These are phyloP conservation scores for Camelina hispida DNA, from an alignment of 345 rosid genomes.

Conservation along the genomic window DNA sequence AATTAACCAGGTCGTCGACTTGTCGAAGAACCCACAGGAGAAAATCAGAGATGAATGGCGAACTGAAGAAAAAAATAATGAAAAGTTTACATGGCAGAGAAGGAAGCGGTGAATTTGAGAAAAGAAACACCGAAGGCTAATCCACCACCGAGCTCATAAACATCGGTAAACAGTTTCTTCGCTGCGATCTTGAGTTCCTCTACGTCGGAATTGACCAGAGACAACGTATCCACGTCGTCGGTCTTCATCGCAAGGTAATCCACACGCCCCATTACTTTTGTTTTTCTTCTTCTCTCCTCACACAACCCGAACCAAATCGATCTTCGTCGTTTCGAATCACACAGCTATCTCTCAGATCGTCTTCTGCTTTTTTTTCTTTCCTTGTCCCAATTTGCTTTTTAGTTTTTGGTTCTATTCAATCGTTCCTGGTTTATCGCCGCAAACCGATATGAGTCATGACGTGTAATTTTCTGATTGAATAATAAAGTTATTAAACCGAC, in stretches of 20 bases:
- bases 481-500: neutral
- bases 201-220: constrained; percentile 61
- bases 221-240: constrained; percentile 49
- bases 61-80: no score
- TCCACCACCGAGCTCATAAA: constrained; percentile 73
- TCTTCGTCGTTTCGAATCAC: neutral
- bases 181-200: constrained; percentile 66
- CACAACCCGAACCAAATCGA: neutral
- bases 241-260: constrained; percentile 74
- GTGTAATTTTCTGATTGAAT: neutral
- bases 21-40: no score
- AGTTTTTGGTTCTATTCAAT: neutral
- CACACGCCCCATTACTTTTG: constrained; percentile 53
- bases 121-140: constrained; percentile 72
- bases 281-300: no score
- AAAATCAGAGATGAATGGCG: no score
- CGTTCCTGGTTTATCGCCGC: constrained; percentile 22
- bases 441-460: neutral
- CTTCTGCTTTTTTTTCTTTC: no score
- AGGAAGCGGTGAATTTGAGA: constrained; percentile 80
- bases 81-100: constrained; percentile 73
- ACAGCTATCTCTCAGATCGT: no score
- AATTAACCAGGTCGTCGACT: neutral
- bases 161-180: constrained; percentile 57
- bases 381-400: no score